A percentile compares a stretch with the other conserved stretches of the same genome.
These are phyloP conservation scores for Oryza meyeriana DNA, from an alignment of 176 grass and related monocot genomes.

Conservation along the genomic window DNA sequence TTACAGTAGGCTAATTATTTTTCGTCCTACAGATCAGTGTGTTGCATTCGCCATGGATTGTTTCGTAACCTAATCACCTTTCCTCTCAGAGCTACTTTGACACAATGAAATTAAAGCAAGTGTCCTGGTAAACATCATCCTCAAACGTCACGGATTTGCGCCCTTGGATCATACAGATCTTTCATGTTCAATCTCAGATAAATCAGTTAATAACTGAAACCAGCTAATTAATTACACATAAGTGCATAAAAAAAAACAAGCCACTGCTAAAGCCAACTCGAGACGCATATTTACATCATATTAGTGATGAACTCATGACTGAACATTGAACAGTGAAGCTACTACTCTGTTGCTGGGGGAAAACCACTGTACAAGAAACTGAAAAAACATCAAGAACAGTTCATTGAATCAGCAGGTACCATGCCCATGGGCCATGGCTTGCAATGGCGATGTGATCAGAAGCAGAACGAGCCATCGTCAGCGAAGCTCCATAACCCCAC, in stretches of 20 bases:
- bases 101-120: too few species aligned
- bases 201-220: background rate
- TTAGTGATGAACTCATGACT: background rate
- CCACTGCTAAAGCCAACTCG: background rate
- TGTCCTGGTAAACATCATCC: too few species aligned
- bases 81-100: too few species aligned
- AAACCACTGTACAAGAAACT: background rate
- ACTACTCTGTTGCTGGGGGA: background rate
- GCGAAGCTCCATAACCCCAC: constrained; percentile 9
- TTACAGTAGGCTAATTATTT: too few species aligned
- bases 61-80: too few species aligned
- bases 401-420: background rate
- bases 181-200: background rate
- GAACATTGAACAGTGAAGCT: background rate
- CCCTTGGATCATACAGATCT: too few species aligned
- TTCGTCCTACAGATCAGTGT: too few species aligned
- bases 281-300: background rate
- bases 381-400: background rate
- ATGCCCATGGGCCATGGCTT: background rate
- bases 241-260: background rate
- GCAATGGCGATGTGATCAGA: background rate
- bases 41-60: too few species aligned
- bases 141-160: too few species aligned
- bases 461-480: background rate
- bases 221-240: background rate